Base-by-base conservation (phyloP, 805 yeast species). In the Metschnikowia lunata region DNA sequence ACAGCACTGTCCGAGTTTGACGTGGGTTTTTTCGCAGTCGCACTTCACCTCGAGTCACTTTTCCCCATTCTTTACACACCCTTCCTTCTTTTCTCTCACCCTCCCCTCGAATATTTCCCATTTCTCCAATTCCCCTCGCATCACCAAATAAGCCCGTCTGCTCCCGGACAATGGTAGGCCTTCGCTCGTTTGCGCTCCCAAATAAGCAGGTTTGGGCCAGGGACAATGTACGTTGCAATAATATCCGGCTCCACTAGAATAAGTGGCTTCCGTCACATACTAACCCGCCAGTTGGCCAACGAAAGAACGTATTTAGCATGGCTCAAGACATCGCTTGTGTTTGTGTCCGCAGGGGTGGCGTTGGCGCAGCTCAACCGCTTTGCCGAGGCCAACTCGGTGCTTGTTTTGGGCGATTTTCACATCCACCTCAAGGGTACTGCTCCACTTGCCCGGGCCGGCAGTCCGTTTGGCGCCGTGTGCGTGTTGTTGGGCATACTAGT, bases 301-400 rank as follows among this genome's bases (percentile, higher is more conserved):
- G 56, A 52, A 30, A 18, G 56, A 14, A 52, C 56, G 18, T 52
- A 48, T 34, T 48, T 52, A 10, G 53, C 56, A 11, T 52, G 56
- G 56, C 48, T 52, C 32, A 43, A 51, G 7, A 49, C 56, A 11
- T 50, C 55, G n/a, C 50, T 52, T 6, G 45, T 48, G 12, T 39
- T 52, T 18, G 50, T 52, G 2, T 48, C 55, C 7, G 46, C 41
- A 5, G 55, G 56, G 2, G 41, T 49, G 8, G 52, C 49, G 6
- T 37, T 52, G 18, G 44, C 47, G 10, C 56, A 52, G 34, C 34
- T 51, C 34, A 37, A 42, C 45, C 39, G 43, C 8, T 49, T 48
- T 35, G 40, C 40, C 13, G 47, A 37, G 18, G 36, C 33, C 7
- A 28, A 41, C 6, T 34, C 47, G 3, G 36, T 32, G 23, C 30